A percentile compares a stretch with the other conserved stretches of the same genome.
These are phyloP conservation scores for Caryopteris hybrid DNA, from an alignment of 305 asterid species.

Conservation along the genomic window DNA sequence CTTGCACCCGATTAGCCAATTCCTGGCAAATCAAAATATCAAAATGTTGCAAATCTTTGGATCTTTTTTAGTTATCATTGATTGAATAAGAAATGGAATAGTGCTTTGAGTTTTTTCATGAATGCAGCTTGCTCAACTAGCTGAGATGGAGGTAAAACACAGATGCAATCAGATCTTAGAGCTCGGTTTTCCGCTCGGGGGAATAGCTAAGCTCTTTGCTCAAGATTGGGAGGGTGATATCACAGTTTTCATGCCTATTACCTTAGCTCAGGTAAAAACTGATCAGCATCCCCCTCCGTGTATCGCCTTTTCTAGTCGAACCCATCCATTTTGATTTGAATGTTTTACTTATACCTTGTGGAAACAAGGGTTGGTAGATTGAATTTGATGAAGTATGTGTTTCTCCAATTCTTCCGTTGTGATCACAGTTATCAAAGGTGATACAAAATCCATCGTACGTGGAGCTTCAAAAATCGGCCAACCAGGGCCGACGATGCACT, in stretches of 20 bases:
- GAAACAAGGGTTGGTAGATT: too few relatives aligned
- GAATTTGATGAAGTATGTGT: background rate
- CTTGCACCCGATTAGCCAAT: too few relatives aligned
- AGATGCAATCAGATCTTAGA: slow-evolving; percentile 79
- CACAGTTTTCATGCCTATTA: slow-evolving; percentile 89
- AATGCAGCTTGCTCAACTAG: slow-evolving; percentile 63
- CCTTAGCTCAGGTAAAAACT: slow-evolving; percentile 69
- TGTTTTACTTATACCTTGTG: too few relatives aligned
- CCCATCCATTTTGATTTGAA: background rate
- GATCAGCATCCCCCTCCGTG: background rate
- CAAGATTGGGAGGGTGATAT: slow-evolving; percentile 98
- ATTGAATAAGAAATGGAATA: too few relatives aligned
- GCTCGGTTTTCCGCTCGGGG: slow-evolving; percentile 82
- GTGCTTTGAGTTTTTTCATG: background rate
- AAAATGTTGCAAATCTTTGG: too few relatives aligned
- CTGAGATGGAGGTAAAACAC: slow-evolving; percentile 95
- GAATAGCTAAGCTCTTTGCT: slow-evolving; percentile 81
- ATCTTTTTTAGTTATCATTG: too few relatives aligned
- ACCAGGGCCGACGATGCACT: slow-evolving; percentile 83
- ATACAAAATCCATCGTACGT: slow-evolving; percentile 73
- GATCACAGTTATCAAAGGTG: slow-evolving; percentile 62
- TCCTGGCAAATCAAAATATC: too few relatives aligned
- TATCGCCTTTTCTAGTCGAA: background rate
- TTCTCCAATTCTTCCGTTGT: background rate
- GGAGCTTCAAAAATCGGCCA: slow-evolving; percentile 73